Percentiles rank a stretch among this genome's conserved stretches.
Evolutionary conservation across 495 filamentous ascomycete genomes (phyloP).

Genomic region (Neurospora sp.): DNA sequence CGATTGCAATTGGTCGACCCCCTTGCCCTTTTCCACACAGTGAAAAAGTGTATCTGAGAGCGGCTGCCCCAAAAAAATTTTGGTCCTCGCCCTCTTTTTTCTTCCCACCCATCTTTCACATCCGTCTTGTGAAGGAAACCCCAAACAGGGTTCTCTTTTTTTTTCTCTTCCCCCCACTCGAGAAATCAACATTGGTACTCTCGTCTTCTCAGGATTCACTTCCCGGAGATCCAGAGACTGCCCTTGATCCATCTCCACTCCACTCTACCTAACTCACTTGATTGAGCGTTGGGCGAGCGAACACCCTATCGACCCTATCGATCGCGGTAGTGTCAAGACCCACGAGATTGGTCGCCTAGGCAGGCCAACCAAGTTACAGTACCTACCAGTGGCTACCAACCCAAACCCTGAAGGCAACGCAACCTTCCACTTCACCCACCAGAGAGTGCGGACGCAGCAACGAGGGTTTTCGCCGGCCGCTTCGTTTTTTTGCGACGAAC

Average conservation of each 20-base stretch:
- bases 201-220: constrained; percentile 19
- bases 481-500: constrained; percentile 15
- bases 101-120: constrained; percentile 25
- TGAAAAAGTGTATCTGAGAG: constrained; percentile 2
- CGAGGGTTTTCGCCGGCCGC: constrained; percentile 10
- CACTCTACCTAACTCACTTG: constrained; percentile 5
- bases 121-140: constrained; percentile 22
- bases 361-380: neutral
- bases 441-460: neutral
- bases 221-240: constrained; percentile 24
- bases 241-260: constrained; percentile 26
- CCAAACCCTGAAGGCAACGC: neutral
- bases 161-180: constrained; percentile 15
- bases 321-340: neutral
- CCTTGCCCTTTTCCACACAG: neutral
- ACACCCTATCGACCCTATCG: neutral
- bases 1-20: neutral
- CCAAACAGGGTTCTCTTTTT: constrained; percentile 15
- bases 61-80: constrained; percentile 23
- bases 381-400: neutral
- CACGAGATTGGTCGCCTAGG: neutral
- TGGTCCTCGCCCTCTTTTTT: constrained; percentile 25
- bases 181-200: constrained; percentile 13
- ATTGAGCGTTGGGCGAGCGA: neutral
- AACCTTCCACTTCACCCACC: neutral